Conservation (phyloP, 140 eudicot species). For the Ambrosia hybrid region DNA sequence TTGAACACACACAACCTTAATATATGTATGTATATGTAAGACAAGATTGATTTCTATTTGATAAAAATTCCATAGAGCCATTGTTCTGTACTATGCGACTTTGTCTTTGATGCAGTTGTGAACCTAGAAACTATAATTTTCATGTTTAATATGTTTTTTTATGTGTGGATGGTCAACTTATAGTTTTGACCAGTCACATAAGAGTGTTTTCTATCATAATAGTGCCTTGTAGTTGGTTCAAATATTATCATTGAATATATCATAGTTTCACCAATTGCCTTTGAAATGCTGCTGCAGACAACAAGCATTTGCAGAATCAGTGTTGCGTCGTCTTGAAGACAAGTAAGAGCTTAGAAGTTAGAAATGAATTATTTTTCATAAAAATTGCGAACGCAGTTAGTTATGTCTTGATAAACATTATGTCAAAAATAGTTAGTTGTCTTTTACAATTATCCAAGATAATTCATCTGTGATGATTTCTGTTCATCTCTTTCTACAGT, state of each 20-base stretch:
- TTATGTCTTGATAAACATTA: neutral
- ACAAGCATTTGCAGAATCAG: slow-evolving; percentile 81
- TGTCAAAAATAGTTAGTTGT: neutral
- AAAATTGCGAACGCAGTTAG: neutral
- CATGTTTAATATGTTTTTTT: neutral
- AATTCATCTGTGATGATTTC: neutral
- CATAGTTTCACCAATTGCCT: neutral
- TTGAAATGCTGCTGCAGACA: slow-evolving; percentile 51
- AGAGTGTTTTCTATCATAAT: neutral
- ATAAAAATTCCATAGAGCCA: neutral
- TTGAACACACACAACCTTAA: neutral
- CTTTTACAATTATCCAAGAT: neutral
- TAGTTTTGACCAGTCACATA: neutral
- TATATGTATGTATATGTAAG: neutral
- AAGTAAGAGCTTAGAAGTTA: slow-evolving; percentile 30
- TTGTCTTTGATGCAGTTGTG: neutral
- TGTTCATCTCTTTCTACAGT: neutral
- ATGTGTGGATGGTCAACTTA: neutral
- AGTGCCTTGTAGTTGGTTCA: neutral
- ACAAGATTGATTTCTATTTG: neutral
- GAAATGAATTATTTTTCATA: neutral
- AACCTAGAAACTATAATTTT: neutral
- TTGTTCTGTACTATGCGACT: neutral
- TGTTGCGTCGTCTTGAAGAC: slow-evolving; percentile 69
- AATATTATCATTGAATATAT: neutral